A percentile compares a stretch with the other conserved stretches of the same genome.
Evolutionary conservation across 306 rosid genomes (phyloP).

Genomic region (Corylus americana): DNA sequence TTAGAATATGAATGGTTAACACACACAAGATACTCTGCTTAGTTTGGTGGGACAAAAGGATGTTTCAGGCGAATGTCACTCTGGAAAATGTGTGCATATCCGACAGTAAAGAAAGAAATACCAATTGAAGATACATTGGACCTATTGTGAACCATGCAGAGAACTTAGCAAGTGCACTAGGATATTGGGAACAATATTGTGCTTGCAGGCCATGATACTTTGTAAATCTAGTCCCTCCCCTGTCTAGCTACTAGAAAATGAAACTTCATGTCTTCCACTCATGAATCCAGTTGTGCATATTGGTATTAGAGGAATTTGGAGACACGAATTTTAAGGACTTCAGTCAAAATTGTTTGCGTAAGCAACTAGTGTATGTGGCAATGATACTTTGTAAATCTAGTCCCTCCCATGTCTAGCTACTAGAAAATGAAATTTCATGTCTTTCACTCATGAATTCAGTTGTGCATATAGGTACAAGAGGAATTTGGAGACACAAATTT

Average conservation of each 20-base stretch:
- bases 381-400: neutral
- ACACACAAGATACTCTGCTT: slow-evolving; percentile 18
- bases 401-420: neutral
- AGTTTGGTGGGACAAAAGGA: neutral
- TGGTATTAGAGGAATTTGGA: neutral
- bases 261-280: neutral
- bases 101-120: neutral
- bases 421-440: neutral
- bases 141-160: neutral
- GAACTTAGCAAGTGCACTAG: neutral
- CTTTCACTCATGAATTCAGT: neutral
- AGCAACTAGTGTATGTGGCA: neutral
- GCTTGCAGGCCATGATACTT: neutral
- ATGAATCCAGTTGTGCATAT: neutral
- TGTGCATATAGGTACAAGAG: neutral
- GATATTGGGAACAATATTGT: neutral
- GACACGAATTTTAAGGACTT: neutral
- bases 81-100: neutral
- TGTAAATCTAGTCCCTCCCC: neutral
- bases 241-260: slow-evolving; percentile 1
- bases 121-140: neutral
- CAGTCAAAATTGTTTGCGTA: neutral
- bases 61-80: neutral
- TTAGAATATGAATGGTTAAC: slow-evolving; percentile 17
- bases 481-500: neutral